phyloP scores from a whole-genome alignment of 148 eudicot genomes.

The Amaranthus palmeri region DNA sequence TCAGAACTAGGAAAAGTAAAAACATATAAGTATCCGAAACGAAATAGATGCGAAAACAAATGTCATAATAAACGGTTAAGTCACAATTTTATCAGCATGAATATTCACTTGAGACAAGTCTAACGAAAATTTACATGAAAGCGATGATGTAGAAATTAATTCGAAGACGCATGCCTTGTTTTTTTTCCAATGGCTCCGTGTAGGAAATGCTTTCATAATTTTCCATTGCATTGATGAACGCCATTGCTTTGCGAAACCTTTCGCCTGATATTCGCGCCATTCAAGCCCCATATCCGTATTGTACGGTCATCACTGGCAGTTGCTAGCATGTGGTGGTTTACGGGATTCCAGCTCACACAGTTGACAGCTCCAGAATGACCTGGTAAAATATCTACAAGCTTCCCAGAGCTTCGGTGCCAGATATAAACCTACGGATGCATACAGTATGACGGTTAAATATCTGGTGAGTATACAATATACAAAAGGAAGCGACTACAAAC shows the following conservation, averaged over 20 bases:
- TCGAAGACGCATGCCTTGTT: slow-evolving; percentile 11
- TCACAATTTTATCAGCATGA: not conserved
- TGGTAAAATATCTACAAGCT: slow-evolving; percentile 42
- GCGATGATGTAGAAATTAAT: not conserved
- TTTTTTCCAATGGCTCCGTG: slow-evolving; percentile 7
- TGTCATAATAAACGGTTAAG: slow-evolving; percentile 21
- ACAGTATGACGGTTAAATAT: no score
- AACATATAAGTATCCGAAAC: not conserved
- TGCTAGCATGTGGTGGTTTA: slow-evolving; percentile 62
- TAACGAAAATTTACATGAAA: not conserved
- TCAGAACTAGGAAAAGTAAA: not conserved
- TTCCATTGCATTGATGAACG: slow-evolving; percentile 36
- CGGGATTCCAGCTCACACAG: slow-evolving; percentile 72
- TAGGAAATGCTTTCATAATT: not conserved
- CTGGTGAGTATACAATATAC: no score
- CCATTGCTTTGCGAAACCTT: slow-evolving; percentile 39
- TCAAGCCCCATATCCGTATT: slow-evolving; percentile 62
- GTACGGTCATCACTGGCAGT: slow-evolving; percentile 73
- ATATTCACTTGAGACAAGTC: no score
- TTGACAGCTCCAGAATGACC: slow-evolving; percentile 71
- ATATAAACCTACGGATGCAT: slow-evolving; percentile 50
- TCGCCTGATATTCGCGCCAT: slow-evolving; percentile 20
- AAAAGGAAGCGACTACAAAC: no score
- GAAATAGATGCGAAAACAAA: slow-evolving; percentile 8
- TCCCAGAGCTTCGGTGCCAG: slow-evolving; percentile 62